Percentiles rank a stretch among this genome's conserved stretches.
phyloP scores from a whole-genome alignment of 352 stramenopile genomes.

The Globisporangium solare region DNA sequence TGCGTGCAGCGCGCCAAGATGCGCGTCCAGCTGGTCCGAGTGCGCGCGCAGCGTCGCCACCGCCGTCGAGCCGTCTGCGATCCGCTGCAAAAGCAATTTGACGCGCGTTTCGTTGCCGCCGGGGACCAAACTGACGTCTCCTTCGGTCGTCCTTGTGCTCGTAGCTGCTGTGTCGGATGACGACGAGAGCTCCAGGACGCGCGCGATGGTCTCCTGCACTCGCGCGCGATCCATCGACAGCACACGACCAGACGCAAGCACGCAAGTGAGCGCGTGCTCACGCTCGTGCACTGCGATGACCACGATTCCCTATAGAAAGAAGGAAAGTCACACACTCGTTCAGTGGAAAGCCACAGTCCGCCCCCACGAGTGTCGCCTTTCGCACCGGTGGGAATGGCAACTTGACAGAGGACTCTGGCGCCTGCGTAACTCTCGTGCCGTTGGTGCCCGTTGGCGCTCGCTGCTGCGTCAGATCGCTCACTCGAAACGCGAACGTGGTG shows the following conservation, averaged over 20 bases:
- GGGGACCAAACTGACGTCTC: too few relatives aligned
- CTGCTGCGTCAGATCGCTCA: slow-evolving; percentile 4
- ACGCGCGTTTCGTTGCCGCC: slow-evolving; percentile 15
- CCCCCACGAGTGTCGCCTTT: neutral
- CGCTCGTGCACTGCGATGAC: slow-evolving; percentile 20
- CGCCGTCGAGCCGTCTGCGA: slow-evolving; percentile 29
- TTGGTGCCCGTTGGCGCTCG: neutral
- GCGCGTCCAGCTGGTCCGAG: slow-evolving; percentile 32
- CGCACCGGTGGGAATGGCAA: slow-evolving; percentile 27
- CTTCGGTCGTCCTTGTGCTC: too few relatives aligned
- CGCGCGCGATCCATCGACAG: slow-evolving; percentile 17
- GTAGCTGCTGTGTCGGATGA: neutral
- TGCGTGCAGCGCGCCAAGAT: slow-evolving; percentile 38
- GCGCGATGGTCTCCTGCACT: slow-evolving; percentile 17
- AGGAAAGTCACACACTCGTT: neutral
- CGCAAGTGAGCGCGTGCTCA: slow-evolving; percentile 20
- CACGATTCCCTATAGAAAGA: slow-evolving; percentile 26
- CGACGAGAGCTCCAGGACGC: slow-evolving; percentile 12
- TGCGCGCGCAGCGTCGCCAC: slow-evolving; percentile 21
- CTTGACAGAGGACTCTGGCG: slow-evolving; percentile 16
- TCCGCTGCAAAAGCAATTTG: slow-evolving; percentile 32
- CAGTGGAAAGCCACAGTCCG: neutral
- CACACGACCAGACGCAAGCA: slow-evolving; percentile 33
- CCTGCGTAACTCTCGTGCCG: neutral
- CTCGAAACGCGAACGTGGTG: slow-evolving; percentile 19